These are phyloP conservation scores for Rosa chinensis DNA, from an alignment of 306 rosid species.

Conservation along the genomic window DNA sequence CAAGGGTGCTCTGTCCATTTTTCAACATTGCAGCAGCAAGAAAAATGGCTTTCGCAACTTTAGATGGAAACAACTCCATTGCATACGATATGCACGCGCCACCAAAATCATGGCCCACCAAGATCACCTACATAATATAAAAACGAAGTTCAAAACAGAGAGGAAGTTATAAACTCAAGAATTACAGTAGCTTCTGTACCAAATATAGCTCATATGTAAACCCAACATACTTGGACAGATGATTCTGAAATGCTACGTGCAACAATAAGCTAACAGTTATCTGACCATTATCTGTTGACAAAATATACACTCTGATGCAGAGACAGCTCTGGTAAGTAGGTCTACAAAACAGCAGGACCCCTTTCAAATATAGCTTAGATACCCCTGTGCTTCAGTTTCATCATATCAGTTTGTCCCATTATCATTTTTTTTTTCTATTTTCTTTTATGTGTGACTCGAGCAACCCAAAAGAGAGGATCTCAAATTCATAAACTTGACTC, in stretches of 20 bases:
- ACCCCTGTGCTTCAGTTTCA: background rate
- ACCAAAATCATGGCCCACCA: slow-evolving; percentile 98
- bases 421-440: background rate
- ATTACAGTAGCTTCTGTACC: slow-evolving; percentile 5
- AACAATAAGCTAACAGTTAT: background rate
- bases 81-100: slow-evolving; percentile 88
- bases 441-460: background rate
- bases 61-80: slow-evolving; percentile 79
- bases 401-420: background rate
- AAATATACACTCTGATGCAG: background rate
- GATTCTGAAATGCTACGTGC: background rate
- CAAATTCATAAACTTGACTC: background rate
- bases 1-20: slow-evolving; percentile 80
- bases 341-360: background rate
- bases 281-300: no score
- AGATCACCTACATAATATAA: slow-evolving; percentile 62
- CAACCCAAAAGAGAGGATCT: background rate
- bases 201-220: slow-evolving; percentile 1
- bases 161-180: slow-evolving; percentile 8
- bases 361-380: background rate
- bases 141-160: slow-evolving; percentile 3
- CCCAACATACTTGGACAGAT: background rate
- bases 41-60: slow-evolving; percentile 82
- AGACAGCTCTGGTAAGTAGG: background rate
- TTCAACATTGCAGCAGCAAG: slow-evolving; percentile 88